Evolutionary conservation across 2,329 filamentous ascomycete genomes (phyloP).

Genomic region (Aspergillus brunneoviolaceus): DNA sequence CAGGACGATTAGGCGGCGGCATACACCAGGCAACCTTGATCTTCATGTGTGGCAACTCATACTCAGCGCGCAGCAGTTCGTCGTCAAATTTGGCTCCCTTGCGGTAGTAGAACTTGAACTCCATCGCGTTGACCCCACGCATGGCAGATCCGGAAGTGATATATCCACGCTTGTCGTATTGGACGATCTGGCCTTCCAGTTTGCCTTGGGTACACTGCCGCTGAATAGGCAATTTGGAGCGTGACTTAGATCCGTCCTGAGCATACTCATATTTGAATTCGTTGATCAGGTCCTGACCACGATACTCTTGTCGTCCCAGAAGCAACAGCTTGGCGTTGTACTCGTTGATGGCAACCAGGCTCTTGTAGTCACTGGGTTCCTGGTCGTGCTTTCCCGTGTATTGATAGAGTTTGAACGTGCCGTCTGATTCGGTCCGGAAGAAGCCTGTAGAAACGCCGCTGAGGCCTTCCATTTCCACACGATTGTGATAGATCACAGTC

Average conservation of each 20-base stretch:
- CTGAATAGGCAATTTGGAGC: conserved; percentile 41
- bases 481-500: conserved; percentile 42
- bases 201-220: conserved; percentile 49
- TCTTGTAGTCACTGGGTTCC: conserved; percentile 43
- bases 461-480: conserved; percentile 46
- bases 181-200: conserved; percentile 46
- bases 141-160: conserved; percentile 54
- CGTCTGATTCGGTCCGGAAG: conserved; percentile 35
- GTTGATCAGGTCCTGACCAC: conserved; percentile 41
- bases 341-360: conserved; percentile 47
- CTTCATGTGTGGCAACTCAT: conserved; percentile 52
- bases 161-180: conserved; percentile 54
- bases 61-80: conserved; percentile 56
- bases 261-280: conserved; percentile 50
- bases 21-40: conserved; percentile 56
- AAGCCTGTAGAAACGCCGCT: conserved; percentile 52
- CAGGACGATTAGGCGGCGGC: conserved; percentile 48
- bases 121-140: conserved; percentile 50
- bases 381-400: conserved; percentile 41
- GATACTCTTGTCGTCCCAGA: conserved; percentile 44
- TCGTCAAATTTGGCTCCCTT: conserved; percentile 54
- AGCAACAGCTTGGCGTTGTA: conserved; percentile 50
- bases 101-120: conserved; percentile 55
- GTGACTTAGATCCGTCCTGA: background rate
- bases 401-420: conserved; percentile 40